Percentiles rank a stretch among this genome's conserved stretches.
Conservation (phyloP, 1,284 basidiomycete species). For the Termitomyces sp. region DNA sequence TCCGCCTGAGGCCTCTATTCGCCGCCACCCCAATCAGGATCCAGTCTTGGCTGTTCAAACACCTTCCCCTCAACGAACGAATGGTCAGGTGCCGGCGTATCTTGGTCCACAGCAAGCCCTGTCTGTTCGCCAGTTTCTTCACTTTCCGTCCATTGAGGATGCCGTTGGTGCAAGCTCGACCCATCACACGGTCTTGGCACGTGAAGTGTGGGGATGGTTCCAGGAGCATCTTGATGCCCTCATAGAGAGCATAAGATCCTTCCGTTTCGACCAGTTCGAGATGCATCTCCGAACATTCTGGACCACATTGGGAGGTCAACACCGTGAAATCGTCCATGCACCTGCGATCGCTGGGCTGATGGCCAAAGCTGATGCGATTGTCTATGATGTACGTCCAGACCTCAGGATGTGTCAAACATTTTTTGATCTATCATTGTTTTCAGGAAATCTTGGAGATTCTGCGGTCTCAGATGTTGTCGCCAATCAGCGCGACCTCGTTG, state of each 20-base stretch:
- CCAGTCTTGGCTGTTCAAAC: slow-evolving; percentile 44
- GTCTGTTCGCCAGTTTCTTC: slow-evolving; percentile 72
- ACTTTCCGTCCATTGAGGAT: slow-evolving; percentile 82
- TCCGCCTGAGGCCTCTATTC: slow-evolving; percentile 68
- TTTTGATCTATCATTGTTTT: slow-evolving; percentile 9
- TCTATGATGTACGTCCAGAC: slow-evolving; percentile 68
- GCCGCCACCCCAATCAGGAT: slow-evolving; percentile 57
- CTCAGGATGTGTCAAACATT: slow-evolving; percentile 4
- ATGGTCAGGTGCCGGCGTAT: slow-evolving; percentile 32
- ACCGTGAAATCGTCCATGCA: slow-evolving; percentile 81
- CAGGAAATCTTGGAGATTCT: slow-evolving; percentile 85
- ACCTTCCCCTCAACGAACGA: slow-evolving; percentile 47
- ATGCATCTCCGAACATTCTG: slow-evolving; percentile 80
- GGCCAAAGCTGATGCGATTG: slow-evolving; percentile 83
- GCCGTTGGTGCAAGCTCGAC: slow-evolving; percentile 70
- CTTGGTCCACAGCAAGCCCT: slow-evolving; percentile 43
- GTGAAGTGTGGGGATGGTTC: slow-evolving; percentile 85
- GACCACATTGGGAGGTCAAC: slow-evolving; percentile 65
- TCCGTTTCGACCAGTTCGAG: slow-evolving; percentile 84
- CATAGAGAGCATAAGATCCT: slow-evolving; percentile 68
- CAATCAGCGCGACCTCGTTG: slow-evolving; percentile 63
- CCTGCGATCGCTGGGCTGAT: slow-evolving; percentile 82
- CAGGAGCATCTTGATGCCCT: slow-evolving; percentile 78
- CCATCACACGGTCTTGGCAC: slow-evolving; percentile 69
- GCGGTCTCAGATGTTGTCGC: slow-evolving; percentile 76